These are phyloP conservation scores for Penicillium sp. DNA, from an alignment of 2,329 filamentous ascomycete species.

Conservation along the genomic window DNA sequence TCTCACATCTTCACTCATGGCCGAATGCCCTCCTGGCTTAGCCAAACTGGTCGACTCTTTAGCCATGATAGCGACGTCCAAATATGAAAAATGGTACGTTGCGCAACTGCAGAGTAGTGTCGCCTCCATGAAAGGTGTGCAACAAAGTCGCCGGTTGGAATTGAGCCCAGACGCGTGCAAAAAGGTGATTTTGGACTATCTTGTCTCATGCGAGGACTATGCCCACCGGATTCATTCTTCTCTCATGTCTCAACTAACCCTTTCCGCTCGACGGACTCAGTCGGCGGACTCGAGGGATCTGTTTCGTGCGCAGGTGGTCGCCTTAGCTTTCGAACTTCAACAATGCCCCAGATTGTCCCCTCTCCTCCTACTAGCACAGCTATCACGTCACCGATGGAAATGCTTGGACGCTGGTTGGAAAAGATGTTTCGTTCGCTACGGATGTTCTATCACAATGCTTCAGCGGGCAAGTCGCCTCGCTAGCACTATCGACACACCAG, in stretches of 20 bases:
- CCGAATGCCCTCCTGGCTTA: background rate
- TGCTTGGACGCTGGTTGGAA: conserved; percentile 7
- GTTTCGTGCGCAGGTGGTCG: no score
- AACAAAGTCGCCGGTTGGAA: background rate
- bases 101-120: conserved; percentile 13
- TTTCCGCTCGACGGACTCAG: no score
- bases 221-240: no score
- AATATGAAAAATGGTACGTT: conserved; percentile 18
- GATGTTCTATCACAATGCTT: conserved; percentile 27
- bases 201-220: no score
- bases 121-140: conserved; percentile 8
- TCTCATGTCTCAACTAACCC: no score
- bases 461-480: conserved; percentile 33
- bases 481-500: conserved; percentile 6
- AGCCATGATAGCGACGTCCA: conserved; percentile 10
- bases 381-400: conserved; percentile 17
- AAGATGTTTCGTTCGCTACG: conserved; percentile 24
- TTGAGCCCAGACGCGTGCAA: no score
- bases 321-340: background rate
- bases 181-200: no score
- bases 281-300: no score
- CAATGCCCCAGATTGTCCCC: conserved; percentile 22
- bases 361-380: conserved; percentile 23
- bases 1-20: background rate
- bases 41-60: conserved; percentile 6